These are phyloP conservation scores for Orbilia javanica DNA, from an alignment of 2,329 filamentous ascomycete species.

Conservation along the genomic window DNA sequence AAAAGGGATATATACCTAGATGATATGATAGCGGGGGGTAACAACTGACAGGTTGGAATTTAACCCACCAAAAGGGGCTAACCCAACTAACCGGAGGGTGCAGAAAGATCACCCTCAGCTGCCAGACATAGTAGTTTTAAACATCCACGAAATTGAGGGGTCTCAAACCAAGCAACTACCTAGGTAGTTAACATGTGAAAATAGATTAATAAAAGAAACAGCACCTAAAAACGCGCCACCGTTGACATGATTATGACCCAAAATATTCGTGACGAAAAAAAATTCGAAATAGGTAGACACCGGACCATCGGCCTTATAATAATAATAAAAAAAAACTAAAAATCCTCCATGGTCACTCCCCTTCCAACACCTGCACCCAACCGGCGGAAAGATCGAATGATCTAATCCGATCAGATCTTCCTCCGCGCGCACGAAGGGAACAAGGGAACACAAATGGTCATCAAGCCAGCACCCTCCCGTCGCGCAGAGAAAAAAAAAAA, in stretches of 20 bases:
- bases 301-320: constrained; percentile 23
- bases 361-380: constrained; percentile 25
- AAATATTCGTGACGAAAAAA: background rate
- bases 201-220: background rate
- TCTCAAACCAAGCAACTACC: background rate
- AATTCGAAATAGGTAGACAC: constrained; percentile 10
- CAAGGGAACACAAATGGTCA: background rate
- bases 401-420: background rate
- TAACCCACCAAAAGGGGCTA: background rate
- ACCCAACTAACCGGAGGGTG: constrained; percentile 3
- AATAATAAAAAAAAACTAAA: too few species aligned
- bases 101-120: background rate
- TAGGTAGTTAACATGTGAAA: constrained; percentile 19
- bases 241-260: constrained; percentile 21
- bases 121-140: background rate
- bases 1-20: background rate
- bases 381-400: background rate
- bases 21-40: constrained; percentile 13
- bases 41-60: background rate
- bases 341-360: too few species aligned
- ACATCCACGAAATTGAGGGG: constrained; percentile 8
- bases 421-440: constrained; percentile 8
- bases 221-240: background rate
- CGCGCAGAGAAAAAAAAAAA: constrained; percentile 14
- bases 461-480: constrained; percentile 23